Percentiles rank a stretch among this genome's conserved stretches.
Evolutionary conservation across 2,329 filamentous ascomycete species (phyloP).

Genomic region (Neoascochyta sp.): DNA sequence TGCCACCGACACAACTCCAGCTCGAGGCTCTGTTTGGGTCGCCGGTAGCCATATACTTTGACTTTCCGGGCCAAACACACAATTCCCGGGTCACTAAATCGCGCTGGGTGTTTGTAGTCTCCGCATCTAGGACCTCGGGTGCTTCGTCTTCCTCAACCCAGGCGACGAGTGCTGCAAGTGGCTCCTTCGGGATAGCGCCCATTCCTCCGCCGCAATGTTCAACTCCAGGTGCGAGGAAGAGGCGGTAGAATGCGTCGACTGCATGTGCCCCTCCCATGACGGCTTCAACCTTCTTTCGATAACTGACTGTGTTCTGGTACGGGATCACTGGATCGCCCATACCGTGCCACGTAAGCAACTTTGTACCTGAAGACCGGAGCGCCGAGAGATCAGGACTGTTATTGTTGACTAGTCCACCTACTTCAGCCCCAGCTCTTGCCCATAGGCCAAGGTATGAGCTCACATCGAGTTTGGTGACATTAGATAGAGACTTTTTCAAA

Average conservation of each 20-base stretch:
- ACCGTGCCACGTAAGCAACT: constrained; percentile 31
- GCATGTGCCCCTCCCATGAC: constrained; percentile 21
- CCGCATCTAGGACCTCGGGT: constrained; percentile 22
- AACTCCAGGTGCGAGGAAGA: constrained; percentile 32
- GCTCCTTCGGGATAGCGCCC: constrained; percentile 18
- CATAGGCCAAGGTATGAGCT: constrained; percentile 13
- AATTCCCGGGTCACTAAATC: constrained; percentile 18
- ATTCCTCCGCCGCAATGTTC: constrained; percentile 20
- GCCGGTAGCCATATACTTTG: constrained; percentile 14
- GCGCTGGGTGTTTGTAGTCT: constrained; percentile 10
- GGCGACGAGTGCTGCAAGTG: constrained; percentile 19
- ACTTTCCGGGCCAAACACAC: constrained; percentile 18
- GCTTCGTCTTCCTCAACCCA: constrained; percentile 29
- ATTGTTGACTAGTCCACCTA: constrained; percentile 19
- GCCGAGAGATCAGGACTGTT: constrained; percentile 23
- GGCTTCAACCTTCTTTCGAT: constrained; percentile 20
- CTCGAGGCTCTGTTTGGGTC: constrained; percentile 16
- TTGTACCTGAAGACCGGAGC: constrained; percentile 20
- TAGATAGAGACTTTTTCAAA: constrained; percentile 10
- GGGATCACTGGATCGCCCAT: constrained; percentile 24
- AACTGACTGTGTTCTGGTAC: constrained; percentile 22
- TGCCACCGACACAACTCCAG: constrained; percentile 24
- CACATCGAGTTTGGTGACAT: constrained; percentile 14
- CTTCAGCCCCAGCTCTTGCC: constrained; percentile 17
- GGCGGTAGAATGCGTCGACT: constrained; percentile 28